Evolutionary conservation across 495 filamentous ascomycete genomes (phyloP), one percentile per base, ranked within the genome.

Genomic region (Hamigera avellanea): DNA sequence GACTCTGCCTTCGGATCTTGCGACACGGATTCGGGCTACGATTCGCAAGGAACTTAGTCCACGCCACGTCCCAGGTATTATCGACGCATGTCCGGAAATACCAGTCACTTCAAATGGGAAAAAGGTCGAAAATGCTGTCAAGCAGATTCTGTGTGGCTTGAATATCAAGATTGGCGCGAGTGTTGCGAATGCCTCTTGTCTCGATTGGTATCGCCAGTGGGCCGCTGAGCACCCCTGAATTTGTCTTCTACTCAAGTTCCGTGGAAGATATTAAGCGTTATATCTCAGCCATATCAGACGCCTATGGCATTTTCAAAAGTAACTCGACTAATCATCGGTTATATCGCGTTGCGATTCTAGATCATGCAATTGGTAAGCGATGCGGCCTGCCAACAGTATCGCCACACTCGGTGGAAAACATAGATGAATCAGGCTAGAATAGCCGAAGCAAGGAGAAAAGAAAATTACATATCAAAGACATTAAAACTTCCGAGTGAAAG

Each of bases 111-210:
- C 75, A 0, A 95, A 95, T 50, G 87, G 88, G 28, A 95, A 95
- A 66, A 95, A 94, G 64, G 84, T 95, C 26, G 87, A 95, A 52
- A 83, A 88, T 23, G 82, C 85, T 2, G 86, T 93, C 17, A 94
- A 94, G 62, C 86, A 93, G 64, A 94, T 95, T 27, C 54, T 95
- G n/a, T 88, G 80, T 23, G 87, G 87, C 6, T 69, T 83, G 49
- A 76, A 83, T 35, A 79, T 93, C 37, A 87, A 83, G 62, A 86
- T 84, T 8, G 81, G 80, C 21, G 83, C 87, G 0, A 87, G 81
- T 42, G 86, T 94, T 27, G 83, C 82, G 2, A 94, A 95, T 54
- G 74, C 78, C 1, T 77, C 74, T 43, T 87, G 84, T 49, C 64
- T 95, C 45, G 81, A 80, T 30, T 93, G 83, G 81, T 95, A 89